A percentile compares a stretch with the other conserved stretches of the same genome.
These are phyloP conservation scores for Mycocentrospora acerina DNA, from an alignment of 2,329 filamentous ascomycete species.

Conservation along the genomic window DNA sequence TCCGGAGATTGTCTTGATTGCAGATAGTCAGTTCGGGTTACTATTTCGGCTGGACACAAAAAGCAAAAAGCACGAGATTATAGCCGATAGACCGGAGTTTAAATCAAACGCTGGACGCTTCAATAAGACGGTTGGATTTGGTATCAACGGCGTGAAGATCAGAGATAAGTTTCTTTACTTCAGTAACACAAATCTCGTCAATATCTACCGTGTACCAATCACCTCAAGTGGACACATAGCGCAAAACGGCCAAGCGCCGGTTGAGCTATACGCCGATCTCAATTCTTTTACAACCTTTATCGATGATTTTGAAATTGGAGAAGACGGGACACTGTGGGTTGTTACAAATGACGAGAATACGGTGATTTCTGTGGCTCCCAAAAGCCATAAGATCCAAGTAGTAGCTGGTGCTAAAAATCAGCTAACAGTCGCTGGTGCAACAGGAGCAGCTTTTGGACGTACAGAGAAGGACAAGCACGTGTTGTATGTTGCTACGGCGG, in stretches of 20 bases:
- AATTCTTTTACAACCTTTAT: conserved; percentile 5
- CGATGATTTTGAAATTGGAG: conserved; percentile 7
- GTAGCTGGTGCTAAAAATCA: conserved; percentile 3
- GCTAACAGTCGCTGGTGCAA: conserved; percentile 8
- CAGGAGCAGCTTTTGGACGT: conserved; percentile 7
- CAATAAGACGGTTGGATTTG: conserved; percentile 8
- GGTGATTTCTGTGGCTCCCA: conserved; percentile 2
- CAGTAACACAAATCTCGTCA: conserved; percentile 8
- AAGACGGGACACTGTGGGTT: conserved; percentile 6
- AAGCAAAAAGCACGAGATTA: conserved; percentile 3
- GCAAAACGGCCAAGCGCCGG: conserved; percentile 1
- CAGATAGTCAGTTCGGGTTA: conserved; percentile 6
- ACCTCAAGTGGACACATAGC: conserved; percentile 7
- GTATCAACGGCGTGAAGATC: conserved; percentile 9
- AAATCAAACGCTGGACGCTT: conserved; percentile 6
- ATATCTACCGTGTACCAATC: conserved; percentile 4
- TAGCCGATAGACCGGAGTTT: conserved; percentile 8
- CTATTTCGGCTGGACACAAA: conserved; percentile 8
- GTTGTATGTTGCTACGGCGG: conserved; percentile 9
- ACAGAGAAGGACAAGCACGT: conserved; percentile 2
- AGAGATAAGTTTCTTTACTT: conserved; percentile 5
- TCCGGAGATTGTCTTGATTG: conserved; percentile 2
- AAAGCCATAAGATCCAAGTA: background rate
- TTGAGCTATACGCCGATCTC: conserved; percentile 7
- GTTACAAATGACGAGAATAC: conserved; percentile 10